Conservation (phyloP, 164 flowering plant genomes). For the Magnolia sinica region DNA sequence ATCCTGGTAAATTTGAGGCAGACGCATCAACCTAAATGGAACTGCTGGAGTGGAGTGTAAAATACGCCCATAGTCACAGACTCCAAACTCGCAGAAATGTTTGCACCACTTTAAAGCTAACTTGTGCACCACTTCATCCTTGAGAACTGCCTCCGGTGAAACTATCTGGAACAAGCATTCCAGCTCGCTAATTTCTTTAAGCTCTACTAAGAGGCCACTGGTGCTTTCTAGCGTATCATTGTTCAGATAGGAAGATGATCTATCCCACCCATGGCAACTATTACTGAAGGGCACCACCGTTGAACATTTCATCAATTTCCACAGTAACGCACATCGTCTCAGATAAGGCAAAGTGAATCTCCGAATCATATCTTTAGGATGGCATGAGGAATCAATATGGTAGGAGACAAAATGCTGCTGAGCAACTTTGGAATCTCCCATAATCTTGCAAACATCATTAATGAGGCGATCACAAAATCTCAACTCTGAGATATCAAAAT, state of each 20-base stretch:
- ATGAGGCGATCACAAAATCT: constrained; percentile 41
- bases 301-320: constrained; percentile 60
- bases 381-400: constrained; percentile 43
- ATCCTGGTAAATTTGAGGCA: constrained; percentile 86
- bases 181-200: constrained; percentile 47
- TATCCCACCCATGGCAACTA: constrained; percentile 26
- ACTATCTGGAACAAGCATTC: constrained; percentile 69
- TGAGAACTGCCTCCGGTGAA: constrained; percentile 49
- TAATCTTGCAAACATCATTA: constrained; percentile 43
- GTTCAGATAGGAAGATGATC: constrained; percentile 21
- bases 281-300: constrained; percentile 42
- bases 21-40: constrained; percentile 72
- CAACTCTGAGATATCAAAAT: constrained; percentile 24
- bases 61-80: constrained; percentile 18
- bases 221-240: constrained; percentile 25
- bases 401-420: constrained; percentile 54
- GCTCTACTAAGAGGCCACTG: constrained; percentile 25
- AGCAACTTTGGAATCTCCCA: constrained; percentile 36
- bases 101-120: constrained; percentile 53
- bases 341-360: constrained; percentile 66
- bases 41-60: constrained; percentile 60
- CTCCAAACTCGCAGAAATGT: constrained; percentile 49
- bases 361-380: constrained; percentile 50
- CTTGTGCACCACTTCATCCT: constrained; percentile 41
- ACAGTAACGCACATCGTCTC: constrained; percentile 80